Evolutionary conservation across 2,329 filamentous ascomycete genomes (phyloP).

Genomic region (Rutstroemia sp.): DNA sequence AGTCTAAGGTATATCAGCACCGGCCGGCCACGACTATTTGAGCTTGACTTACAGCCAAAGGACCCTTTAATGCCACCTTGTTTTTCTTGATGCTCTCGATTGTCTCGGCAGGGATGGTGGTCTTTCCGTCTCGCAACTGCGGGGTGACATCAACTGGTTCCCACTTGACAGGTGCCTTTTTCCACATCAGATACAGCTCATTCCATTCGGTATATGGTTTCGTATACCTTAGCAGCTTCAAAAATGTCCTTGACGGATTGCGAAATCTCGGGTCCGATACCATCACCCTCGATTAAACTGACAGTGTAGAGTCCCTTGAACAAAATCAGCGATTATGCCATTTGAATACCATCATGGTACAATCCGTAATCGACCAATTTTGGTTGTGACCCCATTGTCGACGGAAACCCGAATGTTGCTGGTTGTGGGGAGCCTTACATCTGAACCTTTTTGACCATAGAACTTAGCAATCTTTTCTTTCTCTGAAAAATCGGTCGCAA

Average conservation of each 20-base stretch:
- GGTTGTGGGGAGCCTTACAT: constrained; percentile 52
- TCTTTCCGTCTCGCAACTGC: constrained; percentile 89
- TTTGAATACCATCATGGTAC: background rate
- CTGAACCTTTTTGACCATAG: constrained; percentile 78
- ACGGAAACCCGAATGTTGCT: constrained; percentile 6
- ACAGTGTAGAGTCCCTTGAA: constrained; percentile 86
- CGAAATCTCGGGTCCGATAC: constrained; percentile 96
- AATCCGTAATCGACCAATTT: constrained; percentile 21
- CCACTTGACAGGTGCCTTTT: constrained; percentile 85
- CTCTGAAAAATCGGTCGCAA: constrained; percentile 41
- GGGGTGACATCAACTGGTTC: constrained; percentile 96
- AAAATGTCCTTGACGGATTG: constrained; percentile 99
- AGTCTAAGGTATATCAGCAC: constrained; percentile 46
- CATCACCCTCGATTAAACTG: constrained; percentile 96
- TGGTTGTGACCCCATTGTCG: background rate
- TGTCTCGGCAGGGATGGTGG: constrained; percentile 83
- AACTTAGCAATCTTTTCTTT: constrained; percentile 81
- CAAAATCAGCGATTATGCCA: constrained; percentile 16
- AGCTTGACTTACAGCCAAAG: constrained; percentile 66
- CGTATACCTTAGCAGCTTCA: constrained; percentile 78
- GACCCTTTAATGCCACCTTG: constrained; percentile 96
- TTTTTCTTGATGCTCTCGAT: constrained; percentile 92
- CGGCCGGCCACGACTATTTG: constrained; percentile 13
- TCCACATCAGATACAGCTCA: constrained; percentile 15
- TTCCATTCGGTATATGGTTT: constrained; percentile 2